Conservation (phyloP, 1,139 yeast genomes). For the Starmera stellimalicola region DNA sequence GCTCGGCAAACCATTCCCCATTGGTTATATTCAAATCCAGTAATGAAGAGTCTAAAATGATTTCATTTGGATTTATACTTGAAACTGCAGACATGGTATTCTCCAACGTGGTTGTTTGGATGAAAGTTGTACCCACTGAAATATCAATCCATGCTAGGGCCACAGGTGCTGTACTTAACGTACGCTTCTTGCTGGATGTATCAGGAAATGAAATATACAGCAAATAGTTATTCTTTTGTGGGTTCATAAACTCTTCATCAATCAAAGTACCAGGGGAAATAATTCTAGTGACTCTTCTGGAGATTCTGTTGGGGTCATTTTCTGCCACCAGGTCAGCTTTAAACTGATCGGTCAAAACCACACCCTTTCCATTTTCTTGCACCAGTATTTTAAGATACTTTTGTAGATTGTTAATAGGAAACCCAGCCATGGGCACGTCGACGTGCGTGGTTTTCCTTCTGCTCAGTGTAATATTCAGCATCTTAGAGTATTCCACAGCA, state of each 20-base stretch:
- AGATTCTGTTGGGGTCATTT: constrained; percentile 32
- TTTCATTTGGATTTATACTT: constrained; percentile 27
- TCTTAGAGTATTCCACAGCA: constrained; percentile 65
- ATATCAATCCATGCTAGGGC: constrained; percentile 89
- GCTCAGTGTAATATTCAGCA: constrained; percentile 55
- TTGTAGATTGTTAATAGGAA: constrained; percentile 64
- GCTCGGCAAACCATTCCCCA: constrained; percentile 48
- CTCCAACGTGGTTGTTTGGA: constrained; percentile 43
- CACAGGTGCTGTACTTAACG: constrained; percentile 32
- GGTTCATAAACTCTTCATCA: constrained; percentile 77
- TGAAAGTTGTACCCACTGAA: constrained; percentile 70
- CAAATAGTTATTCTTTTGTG: constrained; percentile 60
- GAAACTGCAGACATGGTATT: constrained; percentile 26
- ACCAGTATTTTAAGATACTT: constrained; percentile 69
- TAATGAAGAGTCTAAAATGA: constrained; percentile 24
- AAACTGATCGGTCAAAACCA: constrained; percentile 74
- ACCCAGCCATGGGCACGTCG: constrained; percentile 81
- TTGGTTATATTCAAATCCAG: constrained; percentile 24
- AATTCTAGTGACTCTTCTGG: constrained; percentile 67
- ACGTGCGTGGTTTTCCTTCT: constrained; percentile 35
- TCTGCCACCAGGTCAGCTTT: constrained; percentile 14
- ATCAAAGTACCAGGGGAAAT: constrained; percentile 90
- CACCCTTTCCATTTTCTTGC: constrained; percentile 56
- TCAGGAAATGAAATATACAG: constrained; percentile 56
- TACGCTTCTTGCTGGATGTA: background rate